Evolutionary conservation across 2,329 filamentous ascomycete species (phyloP).

Genomic region (Ascochyta fabae): DNA sequence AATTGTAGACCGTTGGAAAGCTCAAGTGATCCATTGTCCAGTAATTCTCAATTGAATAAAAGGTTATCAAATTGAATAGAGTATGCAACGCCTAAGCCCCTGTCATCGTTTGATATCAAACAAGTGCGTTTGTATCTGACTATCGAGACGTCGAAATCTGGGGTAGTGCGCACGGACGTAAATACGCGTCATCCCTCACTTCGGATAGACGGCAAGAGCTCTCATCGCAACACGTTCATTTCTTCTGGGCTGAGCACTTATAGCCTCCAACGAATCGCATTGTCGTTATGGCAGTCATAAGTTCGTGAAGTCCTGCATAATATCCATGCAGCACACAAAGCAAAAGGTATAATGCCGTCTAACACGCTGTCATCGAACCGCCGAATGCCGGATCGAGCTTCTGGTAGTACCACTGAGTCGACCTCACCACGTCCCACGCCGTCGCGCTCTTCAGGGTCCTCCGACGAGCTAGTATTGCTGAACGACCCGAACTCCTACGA

Average conservation of each 20-base stretch:
- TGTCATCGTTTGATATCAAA: too few relatives aligned
- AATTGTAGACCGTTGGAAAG: not conserved
- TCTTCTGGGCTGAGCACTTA: not conserved
- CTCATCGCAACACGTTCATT: slow-evolving; percentile 7
- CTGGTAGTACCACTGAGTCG: slow-evolving; percentile 31
- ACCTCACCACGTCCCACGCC: slow-evolving; percentile 32
- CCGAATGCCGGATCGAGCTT: slow-evolving; percentile 19
- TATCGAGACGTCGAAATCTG: slow-evolving; percentile 2
- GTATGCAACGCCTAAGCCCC: not conserved
- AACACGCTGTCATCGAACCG: slow-evolving; percentile 16
- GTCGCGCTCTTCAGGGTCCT: slow-evolving; percentile 26
- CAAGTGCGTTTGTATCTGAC: too few relatives aligned
- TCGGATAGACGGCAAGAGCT: slow-evolving; percentile 14
- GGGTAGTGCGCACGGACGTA: slow-evolving; percentile 23
- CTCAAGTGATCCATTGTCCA: not conserved
- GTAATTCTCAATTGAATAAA: too few relatives aligned
- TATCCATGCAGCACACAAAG: not conserved
- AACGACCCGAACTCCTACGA: slow-evolving; percentile 34
- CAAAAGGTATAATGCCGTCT: slow-evolving; percentile 16
- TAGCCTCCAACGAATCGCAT: not conserved
- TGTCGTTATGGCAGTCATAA: not conserved
- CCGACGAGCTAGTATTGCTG: slow-evolving; percentile 14
- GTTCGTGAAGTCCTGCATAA: not conserved
- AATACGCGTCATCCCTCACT: slow-evolving; percentile 13
- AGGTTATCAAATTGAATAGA: not conserved